Base-by-base conservation (phyloP, 1,284 basidiomycete genomes). In the Ustilago shanxiensis region DNA sequence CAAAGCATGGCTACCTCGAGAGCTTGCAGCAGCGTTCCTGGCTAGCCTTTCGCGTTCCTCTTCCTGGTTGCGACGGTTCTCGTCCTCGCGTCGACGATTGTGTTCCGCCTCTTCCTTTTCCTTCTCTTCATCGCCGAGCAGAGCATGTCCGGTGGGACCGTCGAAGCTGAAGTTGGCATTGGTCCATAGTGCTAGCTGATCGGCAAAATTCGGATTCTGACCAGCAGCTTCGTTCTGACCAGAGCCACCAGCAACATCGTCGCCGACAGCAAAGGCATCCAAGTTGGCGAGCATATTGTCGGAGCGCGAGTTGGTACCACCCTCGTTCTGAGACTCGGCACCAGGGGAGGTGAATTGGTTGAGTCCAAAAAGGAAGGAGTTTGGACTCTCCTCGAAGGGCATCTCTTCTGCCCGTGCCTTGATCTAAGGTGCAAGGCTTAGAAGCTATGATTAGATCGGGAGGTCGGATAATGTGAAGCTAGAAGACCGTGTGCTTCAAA, bases 121-220 rank as follows among this genome's bases (percentile, higher is more conserved):
- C 66, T 86, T 85, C 18, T 85, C 83, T 52, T 86, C 83, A 41
- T 86, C 83, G 26, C 76, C 83, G 29, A 86, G 71, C 52, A 86
- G 62, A 5, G 84, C 84, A 51, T 85, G 83, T 11, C 84, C 84
- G 24, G 84, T 85, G 24, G 84, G 83, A 14, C 83, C 83, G 45
- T 86, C 84, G 57, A 86, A 86, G 61, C 73, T 81, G 66, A 86
- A 86, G 65, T 81, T 84, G 50, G 83, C 83, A 44, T 83, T 86
- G 49, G 83, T 86, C 84, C 84, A 86, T 2, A 86, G 77, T 7
- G 82, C 82, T 6, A 86, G 78, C 60, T 86, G 84, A 41, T 86
- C 84, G 35, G 83, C 76, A 65, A 86, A 83, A 59, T 79, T 83
- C 59, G 72, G 67, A 41, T 69, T 69, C 31, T 75, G 67, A 35